Base-by-base conservation (phyloP, 2,329 filamentous ascomycete species). In the Graphium sp. region DNA sequence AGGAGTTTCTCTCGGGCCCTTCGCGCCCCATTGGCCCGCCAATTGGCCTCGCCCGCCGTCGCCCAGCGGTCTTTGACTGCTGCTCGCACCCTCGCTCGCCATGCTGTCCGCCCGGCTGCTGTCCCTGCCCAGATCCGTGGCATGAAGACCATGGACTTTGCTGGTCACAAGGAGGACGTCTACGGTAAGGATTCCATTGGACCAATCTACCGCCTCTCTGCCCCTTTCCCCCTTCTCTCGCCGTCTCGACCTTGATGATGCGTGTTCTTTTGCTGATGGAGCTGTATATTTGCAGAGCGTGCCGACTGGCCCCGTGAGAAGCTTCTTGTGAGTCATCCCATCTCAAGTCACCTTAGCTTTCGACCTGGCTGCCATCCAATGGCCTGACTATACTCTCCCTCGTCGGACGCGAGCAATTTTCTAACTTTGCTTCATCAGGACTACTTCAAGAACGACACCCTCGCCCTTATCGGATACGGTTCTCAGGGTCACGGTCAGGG, bases 381-480 rank as follows among this genome's bases (percentile, higher is more conserved):
- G 23, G 18, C 20, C 10, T 29, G 12, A 34, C 31, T 28, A 25
- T 26, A 15, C n/a, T 24, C 14, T n/a, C 16, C 24, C 18, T n/a
- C n/a, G n/a, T n/a, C n/a, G n/a, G n/a, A n/a, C n/a, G 24, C 24
- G 7, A 8, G 6, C 16, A 13, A 12, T 28, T 20, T 7, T 28
- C 26, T 28, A 22, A 28, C 26, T 21, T 30, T 10, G 23, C 22
- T 13, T 12, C 22, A 22, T 15, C 43, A 93, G 81, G 83, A 95
- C 41, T 98, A 87, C 77, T 98, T 98, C 81, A 95, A 95, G 74
- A 74, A 98, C 64, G 89, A 98, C 62, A 95, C 87, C 44, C 82
- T 98, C 47, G 89, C 89, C 52, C 79, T 98, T 52, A 98, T 98
- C 59, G 89, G 89, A 56, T 98, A 98, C 63, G 89, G 67, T 49